These are phyloP conservation scores for Atkinsonella texensis DNA, from an alignment of 2,329 filamentous ascomycete species.

Conservation along the genomic window DNA sequence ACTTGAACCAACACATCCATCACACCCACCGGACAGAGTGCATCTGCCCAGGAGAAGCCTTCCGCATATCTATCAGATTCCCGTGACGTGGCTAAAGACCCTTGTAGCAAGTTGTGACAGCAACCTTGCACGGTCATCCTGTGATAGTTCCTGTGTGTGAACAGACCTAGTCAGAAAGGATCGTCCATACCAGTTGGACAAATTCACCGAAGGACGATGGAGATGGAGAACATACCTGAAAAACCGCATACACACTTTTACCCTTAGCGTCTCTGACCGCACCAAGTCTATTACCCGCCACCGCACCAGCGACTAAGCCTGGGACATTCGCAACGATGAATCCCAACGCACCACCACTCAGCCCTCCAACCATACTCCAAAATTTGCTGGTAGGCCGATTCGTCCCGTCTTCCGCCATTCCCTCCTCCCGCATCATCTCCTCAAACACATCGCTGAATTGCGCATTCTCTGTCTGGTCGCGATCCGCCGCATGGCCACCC, in stretches of 20 bases:
- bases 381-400: constrained; percentile 57
- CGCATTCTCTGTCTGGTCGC: constrained; percentile 50
- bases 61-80: constrained; percentile 15
- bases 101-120: constrained; percentile 75
- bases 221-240: constrained; percentile 34
- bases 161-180: neutral
- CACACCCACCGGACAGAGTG: neutral
- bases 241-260: constrained; percentile 91
- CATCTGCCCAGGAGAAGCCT: too few species aligned
- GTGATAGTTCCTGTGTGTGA: constrained; percentile 58
- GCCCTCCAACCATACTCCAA: constrained; percentile 74
- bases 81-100: constrained; percentile 71
- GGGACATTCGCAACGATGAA: constrained; percentile 94
- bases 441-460: constrained; percentile 87
- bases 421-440: constrained; percentile 79
- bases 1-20: neutral
- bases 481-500: constrained; percentile 17
- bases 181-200: neutral
- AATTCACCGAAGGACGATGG: neutral
- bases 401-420: constrained; percentile 61
- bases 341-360: constrained; percentile 80
- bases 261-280: constrained; percentile 80
- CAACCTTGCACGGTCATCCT: constrained; percentile 67
- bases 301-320: constrained; percentile 76
- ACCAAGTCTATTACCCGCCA: constrained; percentile 86